Percentiles rank a stretch among this genome's conserved stretches.
Evolutionary conservation across 2,329 filamentous ascomycete genomes (phyloP).

Genomic region (Chaetomium strumarium): DNA sequence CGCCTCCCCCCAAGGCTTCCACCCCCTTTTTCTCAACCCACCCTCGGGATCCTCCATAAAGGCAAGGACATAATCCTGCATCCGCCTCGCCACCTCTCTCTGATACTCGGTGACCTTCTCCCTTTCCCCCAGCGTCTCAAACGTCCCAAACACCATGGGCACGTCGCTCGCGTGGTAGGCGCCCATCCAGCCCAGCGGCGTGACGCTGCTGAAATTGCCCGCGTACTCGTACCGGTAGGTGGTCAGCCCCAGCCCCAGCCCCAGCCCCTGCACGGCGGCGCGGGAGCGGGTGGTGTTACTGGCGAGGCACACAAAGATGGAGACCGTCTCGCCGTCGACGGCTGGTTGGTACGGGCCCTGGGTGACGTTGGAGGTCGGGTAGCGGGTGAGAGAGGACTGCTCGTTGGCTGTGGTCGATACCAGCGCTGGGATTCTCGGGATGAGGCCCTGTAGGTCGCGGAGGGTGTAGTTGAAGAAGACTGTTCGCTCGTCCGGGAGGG

Average conservation of each 20-base stretch:
- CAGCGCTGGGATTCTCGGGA: conserved; percentile 28
- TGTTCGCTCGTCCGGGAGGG: conserved; percentile 27
- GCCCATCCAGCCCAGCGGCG: conserved; percentile 35
- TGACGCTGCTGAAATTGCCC: conserved; percentile 36
- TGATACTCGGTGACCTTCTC: conserved; percentile 14
- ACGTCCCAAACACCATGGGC: conserved; percentile 23
- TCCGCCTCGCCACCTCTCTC: conserved; percentile 19
- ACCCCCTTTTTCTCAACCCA: conserved; percentile 21
- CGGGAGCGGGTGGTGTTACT: conserved; percentile 23
- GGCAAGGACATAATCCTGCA: conserved; percentile 25
- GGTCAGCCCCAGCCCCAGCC: conserved; percentile 19
- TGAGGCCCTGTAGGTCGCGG: conserved; percentile 22
- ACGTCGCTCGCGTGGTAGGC: conserved; percentile 26
- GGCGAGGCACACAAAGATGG: conserved; percentile 24
- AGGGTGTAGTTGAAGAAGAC: conserved; percentile 30
- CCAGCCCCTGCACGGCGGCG: too few species aligned
- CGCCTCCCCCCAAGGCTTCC: conserved; percentile 20
- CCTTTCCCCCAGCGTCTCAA: conserved; percentile 1
- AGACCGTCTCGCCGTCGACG: conserved; percentile 23
- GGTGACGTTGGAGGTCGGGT: conserved; percentile 26
- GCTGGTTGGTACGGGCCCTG: conserved; percentile 26
- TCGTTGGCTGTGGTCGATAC: conserved; percentile 33
- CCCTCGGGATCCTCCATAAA: conserved; percentile 23
- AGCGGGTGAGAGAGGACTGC: conserved; percentile 25
- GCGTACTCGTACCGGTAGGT: conserved; percentile 38